These are phyloP conservation scores for Erysimum cheiri DNA, from an alignment of 441 rosid genomes.

Conservation along the genomic window DNA sequence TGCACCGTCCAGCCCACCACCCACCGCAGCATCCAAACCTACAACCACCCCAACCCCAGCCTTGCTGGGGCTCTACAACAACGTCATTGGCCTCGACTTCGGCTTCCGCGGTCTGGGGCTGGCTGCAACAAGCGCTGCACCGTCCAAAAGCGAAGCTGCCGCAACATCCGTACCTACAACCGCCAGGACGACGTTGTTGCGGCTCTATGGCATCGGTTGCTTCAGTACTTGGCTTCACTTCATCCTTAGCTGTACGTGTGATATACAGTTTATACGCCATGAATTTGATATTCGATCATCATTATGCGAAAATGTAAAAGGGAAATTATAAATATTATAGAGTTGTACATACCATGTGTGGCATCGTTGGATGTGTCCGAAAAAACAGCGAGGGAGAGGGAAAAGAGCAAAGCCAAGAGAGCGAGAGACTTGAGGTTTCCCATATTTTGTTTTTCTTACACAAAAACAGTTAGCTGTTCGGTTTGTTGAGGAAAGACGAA, in stretches of 20 bases:
- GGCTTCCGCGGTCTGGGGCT: not conserved
- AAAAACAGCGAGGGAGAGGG: conserved; percentile 33
- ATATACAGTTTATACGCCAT: conserved; percentile 11
- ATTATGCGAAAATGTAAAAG: conserved; percentile 6
- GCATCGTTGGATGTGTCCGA: conserved; percentile 44
- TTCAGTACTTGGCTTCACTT: conserved; percentile 37
- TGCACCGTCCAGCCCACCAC: not conserved
- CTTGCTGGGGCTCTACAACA: conserved; percentile 12
- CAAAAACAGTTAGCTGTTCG: not conserved
- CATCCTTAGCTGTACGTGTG: conserved; percentile 33
- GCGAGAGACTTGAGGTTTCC: conserved; percentile 32
- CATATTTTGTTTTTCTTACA: conserved; percentile 32
- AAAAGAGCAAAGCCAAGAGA: conserved; percentile 34
- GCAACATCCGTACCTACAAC: too few relatives aligned
- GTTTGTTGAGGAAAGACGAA: conserved; percentile 22
- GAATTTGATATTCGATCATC: not conserved
- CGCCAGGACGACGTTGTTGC: conserved; percentile 11
- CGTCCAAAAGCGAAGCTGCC: too few relatives aligned
- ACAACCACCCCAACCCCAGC: not conserved
- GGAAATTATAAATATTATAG: not conserved
- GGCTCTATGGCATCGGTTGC: conserved; percentile 37
- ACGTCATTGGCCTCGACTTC: conserved; percentile 7
- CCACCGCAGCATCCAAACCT: conserved; percentile 21
- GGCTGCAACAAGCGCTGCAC: not conserved
- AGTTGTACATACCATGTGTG: conserved; percentile 29